These are phyloP conservation scores for Tricholoma sp. DNA, from an alignment of 768 basidiomycete species.

Conservation along the genomic window DNA sequence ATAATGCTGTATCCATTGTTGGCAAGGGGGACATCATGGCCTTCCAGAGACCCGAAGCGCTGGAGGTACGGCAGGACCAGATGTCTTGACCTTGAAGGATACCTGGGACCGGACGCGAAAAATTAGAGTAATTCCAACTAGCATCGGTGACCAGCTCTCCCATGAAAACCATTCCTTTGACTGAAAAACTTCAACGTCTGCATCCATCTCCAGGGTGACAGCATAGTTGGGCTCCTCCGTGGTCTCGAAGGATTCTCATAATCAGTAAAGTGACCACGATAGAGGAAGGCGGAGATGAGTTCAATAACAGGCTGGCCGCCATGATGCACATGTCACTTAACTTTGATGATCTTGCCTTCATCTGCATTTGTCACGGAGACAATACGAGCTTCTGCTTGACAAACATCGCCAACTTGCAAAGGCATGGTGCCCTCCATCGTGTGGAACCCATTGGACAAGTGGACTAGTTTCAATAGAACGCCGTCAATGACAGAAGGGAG, in stretches of 20 bases:
- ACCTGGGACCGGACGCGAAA: constrained; percentile 88
- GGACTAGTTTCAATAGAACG: constrained; percentile 96
- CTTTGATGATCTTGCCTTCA: constrained; percentile 90
- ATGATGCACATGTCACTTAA: constrained; percentile 79
- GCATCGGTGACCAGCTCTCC: constrained; percentile 79
- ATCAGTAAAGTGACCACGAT: constrained; percentile 91
- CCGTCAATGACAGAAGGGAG: too few species aligned
- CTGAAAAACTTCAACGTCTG: constrained; percentile 83
- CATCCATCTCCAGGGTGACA: constrained; percentile 69
- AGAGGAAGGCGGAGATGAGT: constrained; percentile 93
- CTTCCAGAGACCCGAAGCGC: constrained; percentile 81
- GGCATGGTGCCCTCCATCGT: constrained; percentile 74
- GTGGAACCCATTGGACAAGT: constrained; percentile 95
- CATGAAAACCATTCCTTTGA: constrained; percentile 99
- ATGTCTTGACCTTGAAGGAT: constrained; percentile 92
- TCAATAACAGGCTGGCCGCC: constrained; percentile 81
- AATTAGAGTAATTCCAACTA: constrained; percentile 76
- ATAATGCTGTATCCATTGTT: too few species aligned
- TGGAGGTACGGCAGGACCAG: constrained; percentile 91
- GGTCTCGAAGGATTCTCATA: constrained; percentile 93
- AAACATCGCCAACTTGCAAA: constrained; percentile 81
- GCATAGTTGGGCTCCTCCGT: constrained; percentile 86
- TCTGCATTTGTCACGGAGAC: constrained; percentile 86
- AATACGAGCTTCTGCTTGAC: constrained; percentile 85
- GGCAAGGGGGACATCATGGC: constrained; percentile 69